Conservation (phyloP, 805 yeast species). For the Blastobotrys peoriensis region DNA sequence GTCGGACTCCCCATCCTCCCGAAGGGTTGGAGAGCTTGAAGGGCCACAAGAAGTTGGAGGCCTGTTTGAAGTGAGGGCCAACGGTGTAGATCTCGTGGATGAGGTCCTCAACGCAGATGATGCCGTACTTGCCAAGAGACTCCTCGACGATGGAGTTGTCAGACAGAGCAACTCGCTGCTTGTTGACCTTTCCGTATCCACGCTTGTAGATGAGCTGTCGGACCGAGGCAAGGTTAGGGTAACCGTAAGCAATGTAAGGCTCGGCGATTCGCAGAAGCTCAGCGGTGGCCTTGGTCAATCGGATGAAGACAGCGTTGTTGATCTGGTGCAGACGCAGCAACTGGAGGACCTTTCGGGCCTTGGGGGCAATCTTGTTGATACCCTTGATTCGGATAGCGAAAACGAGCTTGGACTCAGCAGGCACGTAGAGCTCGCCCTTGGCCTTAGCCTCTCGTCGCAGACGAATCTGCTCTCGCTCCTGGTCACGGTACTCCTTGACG, state of each 20-base stretch:
- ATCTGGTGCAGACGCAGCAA: conserved; percentile 72
- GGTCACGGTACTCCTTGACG: conserved; percentile 86
- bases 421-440: conserved; percentile 85
- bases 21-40: conserved; percentile 76
- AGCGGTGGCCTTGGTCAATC: conserved; percentile 72
- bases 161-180: conserved; percentile 66
- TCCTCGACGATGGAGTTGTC: conserved; percentile 70
- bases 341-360: conserved; percentile 92
- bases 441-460: conserved; percentile 95
- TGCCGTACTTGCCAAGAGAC: conserved; percentile 66
- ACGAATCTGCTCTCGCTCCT: conserved; percentile 70
- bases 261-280: conserved; percentile 73
- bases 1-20: conserved; percentile 76
- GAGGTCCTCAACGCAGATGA: conserved; percentile 68
- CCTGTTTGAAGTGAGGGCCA: conserved; percentile 83
- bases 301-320: conserved; percentile 74
- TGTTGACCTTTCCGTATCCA: conserved; percentile 77
- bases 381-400: conserved; percentile 99
- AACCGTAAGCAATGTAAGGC: conserved; percentile 79
- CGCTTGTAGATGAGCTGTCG: conserved; percentile 76
- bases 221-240: conserved; percentile 68
- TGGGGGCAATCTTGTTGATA: conserved; percentile 97
- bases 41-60: conserved; percentile 81
- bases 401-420: conserved; percentile 90
- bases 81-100: conserved; percentile 78